A percentile compares a stretch with the other conserved stretches of the same genome.
Evolutionary conservation across 2,329 filamentous ascomycete genomes (phyloP).

Genomic region (Ascocoryne sarcoides): DNA sequence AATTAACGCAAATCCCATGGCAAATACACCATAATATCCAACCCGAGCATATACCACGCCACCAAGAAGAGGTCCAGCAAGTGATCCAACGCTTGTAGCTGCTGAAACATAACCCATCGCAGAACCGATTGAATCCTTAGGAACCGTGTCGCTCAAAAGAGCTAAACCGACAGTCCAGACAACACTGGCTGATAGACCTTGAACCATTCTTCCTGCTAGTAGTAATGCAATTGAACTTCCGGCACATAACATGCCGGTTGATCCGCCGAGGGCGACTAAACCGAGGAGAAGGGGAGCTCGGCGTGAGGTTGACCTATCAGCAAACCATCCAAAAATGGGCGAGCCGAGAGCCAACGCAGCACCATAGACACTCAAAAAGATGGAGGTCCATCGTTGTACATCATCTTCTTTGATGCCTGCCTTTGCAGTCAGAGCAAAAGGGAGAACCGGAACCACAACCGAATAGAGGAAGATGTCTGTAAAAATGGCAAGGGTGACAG

Average conservation of each 20-base stretch:
- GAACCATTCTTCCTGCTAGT: constrained; percentile 53
- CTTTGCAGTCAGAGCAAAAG: constrained; percentile 52
- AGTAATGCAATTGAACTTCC: constrained; percentile 53
- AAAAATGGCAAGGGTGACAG: constrained; percentile 21
- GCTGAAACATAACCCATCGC: constrained; percentile 22
- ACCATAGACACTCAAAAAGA: constrained; percentile 65
- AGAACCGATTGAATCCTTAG: constrained; percentile 25
- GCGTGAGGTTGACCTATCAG: constrained; percentile 53
- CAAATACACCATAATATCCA: constrained; percentile 53
- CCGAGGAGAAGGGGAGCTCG: constrained; percentile 55
- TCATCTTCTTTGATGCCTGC: constrained; percentile 39
- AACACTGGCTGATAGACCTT: constrained; percentile 60
- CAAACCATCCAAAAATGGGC: constrained; percentile 40
- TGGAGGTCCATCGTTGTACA: constrained; percentile 62
- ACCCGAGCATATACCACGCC: constrained; percentile 55
- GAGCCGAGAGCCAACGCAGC: constrained; percentile 52
- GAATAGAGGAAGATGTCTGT: constrained; percentile 53
- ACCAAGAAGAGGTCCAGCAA: constrained; percentile 59
- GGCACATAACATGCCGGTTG: constrained; percentile 59
- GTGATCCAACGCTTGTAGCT: constrained; percentile 49
- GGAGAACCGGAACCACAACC: constrained; percentile 60
- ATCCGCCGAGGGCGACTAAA: constrained; percentile 36
- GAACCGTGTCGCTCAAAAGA: constrained; percentile 60
- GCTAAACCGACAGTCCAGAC: constrained; percentile 69
- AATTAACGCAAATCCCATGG: constrained; percentile 47